These are phyloP conservation scores for Ascochyta fabae DNA, from an alignment of 2,329 filamentous ascomycete species.

Conservation along the genomic window DNA sequence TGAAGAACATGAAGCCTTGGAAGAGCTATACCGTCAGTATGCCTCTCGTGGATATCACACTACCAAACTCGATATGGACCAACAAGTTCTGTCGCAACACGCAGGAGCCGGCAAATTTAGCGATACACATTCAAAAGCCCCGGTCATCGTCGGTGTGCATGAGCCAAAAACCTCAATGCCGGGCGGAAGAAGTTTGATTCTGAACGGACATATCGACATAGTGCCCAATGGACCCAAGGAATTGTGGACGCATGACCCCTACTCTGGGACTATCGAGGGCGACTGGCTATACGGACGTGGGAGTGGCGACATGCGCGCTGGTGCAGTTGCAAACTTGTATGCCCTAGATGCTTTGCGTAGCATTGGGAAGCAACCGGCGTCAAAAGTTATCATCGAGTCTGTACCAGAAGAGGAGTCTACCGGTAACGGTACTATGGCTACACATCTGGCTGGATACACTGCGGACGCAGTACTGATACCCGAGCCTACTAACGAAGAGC, in stretches of 20 bases:
- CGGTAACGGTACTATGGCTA: constrained; percentile 28
- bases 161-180: constrained; percentile 11
- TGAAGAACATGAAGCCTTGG: constrained; percentile 22
- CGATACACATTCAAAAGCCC: constrained; percentile 22
- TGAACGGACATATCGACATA: constrained; percentile 31
- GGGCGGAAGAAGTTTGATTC: constrained; percentile 26
- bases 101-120: constrained; percentile 19
- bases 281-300: constrained; percentile 31
- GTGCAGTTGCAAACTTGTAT: constrained; percentile 25
- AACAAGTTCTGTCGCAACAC: constrained; percentile 20
- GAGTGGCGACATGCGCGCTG: constrained; percentile 27
- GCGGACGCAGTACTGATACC: constrained; percentile 28
- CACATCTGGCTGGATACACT: constrained; percentile 27
- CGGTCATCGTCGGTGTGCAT: constrained; percentile 19
- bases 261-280: constrained; percentile 26
- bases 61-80: constrained; percentile 21
- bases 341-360: constrained; percentile 27
- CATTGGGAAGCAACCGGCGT: constrained; percentile 28
- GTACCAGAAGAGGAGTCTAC: constrained; percentile 31
- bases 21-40: constrained; percentile 22
- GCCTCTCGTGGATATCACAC: constrained; percentile 19
- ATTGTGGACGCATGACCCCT: constrained; percentile 28
- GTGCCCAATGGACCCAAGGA: constrained; percentile 27
- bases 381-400: constrained; percentile 28
- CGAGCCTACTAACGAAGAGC: constrained; percentile 26